Evolutionary conservation across 805 yeast genomes (phyloP).

Genomic region (Saccharomycopsis schoenii): DNA sequence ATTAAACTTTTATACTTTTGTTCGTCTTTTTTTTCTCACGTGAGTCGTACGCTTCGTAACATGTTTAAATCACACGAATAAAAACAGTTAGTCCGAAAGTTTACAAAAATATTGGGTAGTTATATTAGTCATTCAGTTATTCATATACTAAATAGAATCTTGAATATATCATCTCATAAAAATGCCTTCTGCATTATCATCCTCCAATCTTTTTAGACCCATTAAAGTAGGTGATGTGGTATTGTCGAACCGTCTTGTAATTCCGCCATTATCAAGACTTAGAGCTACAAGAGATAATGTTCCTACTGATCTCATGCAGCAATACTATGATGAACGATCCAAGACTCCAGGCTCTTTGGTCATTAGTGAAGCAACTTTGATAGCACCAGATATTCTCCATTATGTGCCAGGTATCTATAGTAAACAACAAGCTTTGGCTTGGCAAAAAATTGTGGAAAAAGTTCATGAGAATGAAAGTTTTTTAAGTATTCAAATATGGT

Average conservation of each 20-base stretch:
- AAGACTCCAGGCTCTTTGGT: conserved; percentile 45
- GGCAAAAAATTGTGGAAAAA: conserved; percentile 30
- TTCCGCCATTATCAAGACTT: conserved; percentile 41
- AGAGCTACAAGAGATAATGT: conserved; percentile 28
- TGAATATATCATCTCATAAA: no score
- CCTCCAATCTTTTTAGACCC: conserved; percentile 20
- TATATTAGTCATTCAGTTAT: no score
- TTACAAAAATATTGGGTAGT: no score
- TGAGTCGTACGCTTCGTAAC: no score
- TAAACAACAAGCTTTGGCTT: conserved; percentile 25
- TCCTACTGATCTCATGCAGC: conserved; percentile 36
- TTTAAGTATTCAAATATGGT: conserved; percentile 36
- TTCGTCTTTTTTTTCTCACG: no score
- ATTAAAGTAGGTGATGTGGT: conserved; percentile 28
- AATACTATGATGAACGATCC: conserved; percentile 50
- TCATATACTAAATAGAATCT: no score
- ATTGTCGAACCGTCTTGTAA: conserved; percentile 33
- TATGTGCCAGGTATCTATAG: conserved; percentile 26
- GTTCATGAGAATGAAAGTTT: conserved; percentile 25
- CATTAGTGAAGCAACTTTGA: conserved; percentile 51
- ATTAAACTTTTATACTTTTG: no score
- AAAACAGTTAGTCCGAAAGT: no score
- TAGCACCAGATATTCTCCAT: conserved; percentile 26
- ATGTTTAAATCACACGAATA: no score
- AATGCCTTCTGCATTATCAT: conserved; percentile 18